Base-by-base conservation (phyloP, 2,329 filamentous ascomycete genomes). In the Tricladium varicosporioides region DNA sequence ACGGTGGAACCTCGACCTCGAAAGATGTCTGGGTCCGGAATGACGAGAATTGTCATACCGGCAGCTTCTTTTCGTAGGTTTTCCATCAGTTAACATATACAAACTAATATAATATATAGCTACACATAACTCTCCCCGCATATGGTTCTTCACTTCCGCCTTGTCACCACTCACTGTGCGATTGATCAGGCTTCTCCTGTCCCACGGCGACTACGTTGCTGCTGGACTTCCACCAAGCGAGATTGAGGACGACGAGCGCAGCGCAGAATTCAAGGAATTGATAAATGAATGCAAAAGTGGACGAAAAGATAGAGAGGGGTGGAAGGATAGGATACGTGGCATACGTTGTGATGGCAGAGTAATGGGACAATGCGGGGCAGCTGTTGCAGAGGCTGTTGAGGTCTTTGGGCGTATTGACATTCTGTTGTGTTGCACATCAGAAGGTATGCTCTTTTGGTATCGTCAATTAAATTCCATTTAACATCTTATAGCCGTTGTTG, bases 81-180 rank as follows among this genome's bases (percentile, higher is more conserved):
- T 33, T 49, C 18, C 27, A n/a, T n/a, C 8, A 7, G 45, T 36
- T 22, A n/a, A 15, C 16, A 9, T 27, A 9, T 11, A 8, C 19
- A 19, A n/a, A 14, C 61, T 67, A 46, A 66, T 49, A 16, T 5
- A 3, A 14, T 27, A 14, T 18, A 22, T 48, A 70, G 69, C 84
- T 60, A 86, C 83, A 18, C 83, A 86, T 72, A 87, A 86, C 69
- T 86, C 83, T 32, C 92, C 92, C 51, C 87, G 93, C 68, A 91
- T 93, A 68, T 97, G 94, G 94, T 86, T 99, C 70, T 78, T 99
- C 63, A 96, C 92, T 10, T 88, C 90, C 58, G 90, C 91, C 33
- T 83, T 93, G 59, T 93, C 91, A 36, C 91, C 93, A 11, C 82
- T 97, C 62, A 88, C 88, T 53, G 88, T 96, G 59, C 88, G 90